phyloP scores from a whole-genome alignment of 2,329 filamentous ascomycete species.

The Monilinia laxa region DNA sequence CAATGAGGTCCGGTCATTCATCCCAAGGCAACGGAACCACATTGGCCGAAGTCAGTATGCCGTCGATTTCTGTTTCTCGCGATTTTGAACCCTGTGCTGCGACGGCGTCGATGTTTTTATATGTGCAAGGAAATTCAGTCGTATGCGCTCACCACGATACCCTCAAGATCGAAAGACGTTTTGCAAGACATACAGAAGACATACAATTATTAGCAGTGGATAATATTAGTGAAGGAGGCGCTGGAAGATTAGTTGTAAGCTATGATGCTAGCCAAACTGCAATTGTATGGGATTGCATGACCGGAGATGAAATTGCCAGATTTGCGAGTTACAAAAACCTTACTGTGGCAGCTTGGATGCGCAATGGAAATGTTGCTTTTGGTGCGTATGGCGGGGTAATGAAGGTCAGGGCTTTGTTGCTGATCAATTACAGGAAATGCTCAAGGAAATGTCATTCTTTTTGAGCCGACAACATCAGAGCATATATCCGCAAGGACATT shows the following conservation, averaged over 20 bases:
- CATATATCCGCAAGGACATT: constrained; percentile 89
- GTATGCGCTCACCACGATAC: constrained; percentile 92
- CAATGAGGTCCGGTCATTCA: constrained; percentile 58
- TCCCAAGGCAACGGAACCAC: constrained; percentile 45
- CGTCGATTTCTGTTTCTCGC: constrained; percentile 49
- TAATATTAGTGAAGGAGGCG: constrained; percentile 83
- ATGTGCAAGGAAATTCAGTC: constrained; percentile 77
- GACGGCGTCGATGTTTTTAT: constrained; percentile 87
- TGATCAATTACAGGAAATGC: constrained; percentile 66
- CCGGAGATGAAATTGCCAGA: constrained; percentile 84
- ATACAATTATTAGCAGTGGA: constrained; percentile 84
- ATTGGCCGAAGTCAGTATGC: constrained; percentile 54
- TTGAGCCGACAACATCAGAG: constrained; percentile 89
- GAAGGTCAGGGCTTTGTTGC: constrained; percentile 23
- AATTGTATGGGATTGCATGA: constrained; percentile 95
- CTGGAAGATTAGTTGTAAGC: constrained; percentile 84
- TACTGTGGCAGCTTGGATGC: constrained; percentile 88
- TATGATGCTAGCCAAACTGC: constrained; percentile 89
- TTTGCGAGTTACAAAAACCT: constrained; percentile 90
- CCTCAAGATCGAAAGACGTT: constrained; percentile 81
- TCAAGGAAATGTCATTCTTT: constrained; percentile 90
- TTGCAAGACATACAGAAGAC: constrained; percentile 79
- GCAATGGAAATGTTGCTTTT: constrained; percentile 94
- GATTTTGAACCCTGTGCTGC: constrained; percentile 86
- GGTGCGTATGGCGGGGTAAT: constrained; percentile 55